Evolutionary conservation across 1,284 basidiomycete species (phyloP), one percentile per base, ranked within the genome.

Genomic region (Cryptococcus sp.): DNA sequence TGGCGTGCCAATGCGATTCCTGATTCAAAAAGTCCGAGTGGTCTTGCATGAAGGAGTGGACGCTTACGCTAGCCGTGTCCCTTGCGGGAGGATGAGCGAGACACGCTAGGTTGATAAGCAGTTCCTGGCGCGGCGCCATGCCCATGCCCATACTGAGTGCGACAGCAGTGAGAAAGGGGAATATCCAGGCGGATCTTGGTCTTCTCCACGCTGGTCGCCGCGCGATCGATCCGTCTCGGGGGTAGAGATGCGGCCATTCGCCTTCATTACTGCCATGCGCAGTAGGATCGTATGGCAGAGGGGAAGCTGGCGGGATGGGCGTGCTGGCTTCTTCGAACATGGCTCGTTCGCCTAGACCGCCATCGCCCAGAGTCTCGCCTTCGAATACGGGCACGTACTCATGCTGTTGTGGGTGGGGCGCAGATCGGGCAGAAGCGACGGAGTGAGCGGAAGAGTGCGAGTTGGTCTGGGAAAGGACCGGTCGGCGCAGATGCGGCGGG

Each of bases 101-200:
- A 65, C 78, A 79, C 16, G 74, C 76, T 16, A 79, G 61, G 57
- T 76, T 75, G 64, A 78, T 71, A 51, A 64, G 72, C 16, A 79
- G 55, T 62, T 79, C 78, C 15, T 64, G 64, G 40, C 69, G 67
- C 1, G 75, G 74, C 5, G 77, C 72, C 11, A 68, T 61, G 5
- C 64, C 68, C 73, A 78, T 75, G 1, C 77, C 78, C 1, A 78
- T 6, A 10, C 61, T 60, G 2, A 77, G 41, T 0, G 75, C 68
- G 5, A 67, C 56, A 16, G 65, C 72, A 22, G 74, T 51, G 19
- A 78, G 58, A 51, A 78, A 73, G 0, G 74, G 74, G 27, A 75
- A 68, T 10, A 78, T 54, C 78, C 78, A 78, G 19, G 47, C 50
- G 0, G 75, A 70, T 13, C 59, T 57, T 0, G 78, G 71, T 56